Evolutionary conservation across 1,284 basidiomycete genomes (phyloP), one percentile per base, ranked within the genome.

Genomic region (Pisolithus thermaeus): DNA sequence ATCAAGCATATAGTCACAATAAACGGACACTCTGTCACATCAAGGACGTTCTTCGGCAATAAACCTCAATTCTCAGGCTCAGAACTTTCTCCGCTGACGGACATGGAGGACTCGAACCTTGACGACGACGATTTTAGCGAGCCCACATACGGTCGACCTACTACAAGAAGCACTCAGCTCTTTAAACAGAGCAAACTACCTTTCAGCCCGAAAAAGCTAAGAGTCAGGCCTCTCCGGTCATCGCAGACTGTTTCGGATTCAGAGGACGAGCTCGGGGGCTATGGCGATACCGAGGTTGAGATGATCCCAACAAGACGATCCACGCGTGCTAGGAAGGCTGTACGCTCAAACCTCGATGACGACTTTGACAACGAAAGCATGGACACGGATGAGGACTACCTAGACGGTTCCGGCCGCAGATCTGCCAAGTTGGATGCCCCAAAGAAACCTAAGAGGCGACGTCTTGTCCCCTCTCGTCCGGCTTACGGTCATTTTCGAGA

Each of bases 401-500:
- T 66, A 67, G 16, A 54, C 25, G 49, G 68, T 66, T n/a, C 61
- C 62, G 59, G 61, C 48, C 59, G 37, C 32, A 52, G 47, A 52
- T 54, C 53, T 20, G 50, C 52, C 20, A 59, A 57, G 16, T 54
- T 38, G 52, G 54, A 37, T 4, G 20, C 30, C 23, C 46, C 59
- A 55, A 55, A 59, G 49, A 36, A 56, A 58, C 54, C 53, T 51
- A 60, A 63, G 56, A 68, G 69, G 66, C 69, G 60, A 51, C 75
- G 73, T 22, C 62, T 66, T 18, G 74, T 72, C 59, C 70, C 68
- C 5, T 70, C 77, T 7, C 75, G 75, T 14, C 80, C 85, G 49
- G 80, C 79, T 2, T 89, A 89, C 62, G 87, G 88, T 16, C 70
- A 74, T 61, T 74, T 90, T 59, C 82, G 84, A 46, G 63, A 72